Base-by-base conservation (phyloP, 768 basidiomycete species). In the Tricholoma terreum region DNA sequence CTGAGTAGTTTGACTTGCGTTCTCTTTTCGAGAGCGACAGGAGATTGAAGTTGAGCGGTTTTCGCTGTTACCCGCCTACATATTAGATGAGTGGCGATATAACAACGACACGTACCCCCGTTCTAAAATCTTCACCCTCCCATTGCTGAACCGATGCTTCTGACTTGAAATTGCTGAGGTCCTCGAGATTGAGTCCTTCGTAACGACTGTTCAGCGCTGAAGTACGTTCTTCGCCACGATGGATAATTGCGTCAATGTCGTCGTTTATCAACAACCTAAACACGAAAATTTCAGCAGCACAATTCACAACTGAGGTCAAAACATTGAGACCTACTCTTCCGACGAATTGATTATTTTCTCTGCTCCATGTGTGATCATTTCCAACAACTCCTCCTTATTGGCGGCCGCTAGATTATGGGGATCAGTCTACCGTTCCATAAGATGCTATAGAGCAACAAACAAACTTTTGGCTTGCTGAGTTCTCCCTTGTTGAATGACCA, bases 351-450 rank as follows among this genome's bases (percentile, higher is more conserved):
- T 94, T 56, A 99, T 98, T 72, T 93, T 90, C 70, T 98, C 96
- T 0, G 94, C 96, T 17, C 97, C 96, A 65, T 96, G 94, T 6
- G 94, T 88, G 58, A 99, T 98, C 94, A 98, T 99, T 68, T 98
- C 95, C 34, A 98, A 75, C 12, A 99, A 78, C 57, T 98, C 97
- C 49, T 98, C 97, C 76, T 98, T 98, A 70, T 86, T 91, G 14
- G 92, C 89, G 49, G 91, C 94, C 53, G 91, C 94, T 88, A 64
- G n/a, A 50, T 14, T 35, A 10, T 14, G 35, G 50, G 46, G 36
- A 54, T 34, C 43, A 56, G 21, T 62, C 17, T 27, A 33, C 45
- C 56, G 11, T 51, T 30, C 24, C 33, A 17, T 36, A 30, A 22
- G 43, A 58, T 40, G 50, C 6, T 1, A 14, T 7, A 46, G 27